Conservation (phyloP, 2,329 filamentous ascomycete species). For the Fusarium pseudoanthophilum region DNA sequence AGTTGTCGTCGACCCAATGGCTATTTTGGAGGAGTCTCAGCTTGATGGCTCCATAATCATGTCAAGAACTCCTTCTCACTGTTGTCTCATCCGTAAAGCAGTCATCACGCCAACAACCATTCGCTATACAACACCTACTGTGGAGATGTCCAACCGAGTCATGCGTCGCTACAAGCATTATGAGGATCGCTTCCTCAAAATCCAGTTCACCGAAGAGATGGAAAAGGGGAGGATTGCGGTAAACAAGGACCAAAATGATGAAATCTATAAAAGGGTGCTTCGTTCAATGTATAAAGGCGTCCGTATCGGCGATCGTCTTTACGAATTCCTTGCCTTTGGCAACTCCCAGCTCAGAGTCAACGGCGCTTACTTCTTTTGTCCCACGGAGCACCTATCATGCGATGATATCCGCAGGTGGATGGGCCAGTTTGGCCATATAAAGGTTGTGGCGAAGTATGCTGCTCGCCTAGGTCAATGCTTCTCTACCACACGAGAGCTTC, state of each 20-base stretch:
- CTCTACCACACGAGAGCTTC: slow-evolving; percentile 85
- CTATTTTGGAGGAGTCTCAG: slow-evolving; percentile 70
- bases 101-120: slow-evolving; percentile 87
- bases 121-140: slow-evolving; percentile 77
- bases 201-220: slow-evolving; percentile 89
- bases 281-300: slow-evolving; percentile 82
- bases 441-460: slow-evolving; percentile 86
- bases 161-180: slow-evolving; percentile 75
- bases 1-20: slow-evolving; percentile 75
- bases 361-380: slow-evolving; percentile 91
- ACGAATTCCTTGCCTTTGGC: slow-evolving; percentile 91
- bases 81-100: slow-evolving; percentile 78
- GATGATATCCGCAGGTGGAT: slow-evolving; percentile 85
- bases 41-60: slow-evolving; percentile 59
- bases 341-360: slow-evolving; percentile 95
- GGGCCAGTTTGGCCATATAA: slow-evolving; percentile 85
- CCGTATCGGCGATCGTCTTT: slow-evolving; percentile 80
- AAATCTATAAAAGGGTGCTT: slow-evolving; percentile 79
- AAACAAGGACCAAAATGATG: slow-evolving; percentile 68
- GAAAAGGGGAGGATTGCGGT: slow-evolving; percentile 65
- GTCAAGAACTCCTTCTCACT: slow-evolving; percentile 74
- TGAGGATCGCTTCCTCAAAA: slow-evolving; percentile 84
- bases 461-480: slow-evolving; percentile 94
- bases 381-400: slow-evolving; percentile 73
- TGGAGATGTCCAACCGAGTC: slow-evolving; percentile 90